These are phyloP conservation scores for Barnettozyma californica DNA, from an alignment of 805 yeast species.

Conservation along the genomic window DNA sequence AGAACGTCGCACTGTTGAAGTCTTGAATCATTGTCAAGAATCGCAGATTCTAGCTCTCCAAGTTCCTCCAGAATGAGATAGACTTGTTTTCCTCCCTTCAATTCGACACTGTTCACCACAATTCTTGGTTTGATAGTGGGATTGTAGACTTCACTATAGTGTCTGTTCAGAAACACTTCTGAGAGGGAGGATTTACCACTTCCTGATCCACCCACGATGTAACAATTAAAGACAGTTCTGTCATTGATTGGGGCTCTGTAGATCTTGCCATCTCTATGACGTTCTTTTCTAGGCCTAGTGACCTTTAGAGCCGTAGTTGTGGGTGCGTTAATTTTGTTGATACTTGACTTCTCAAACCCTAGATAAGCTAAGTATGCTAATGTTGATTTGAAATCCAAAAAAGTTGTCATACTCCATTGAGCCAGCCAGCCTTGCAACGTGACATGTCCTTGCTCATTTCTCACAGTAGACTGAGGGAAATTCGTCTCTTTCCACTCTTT, in stretches of 20 bases:
- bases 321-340: slow-evolving; percentile 15
- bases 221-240: slow-evolving; percentile 89
- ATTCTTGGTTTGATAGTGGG: slow-evolving; percentile 80
- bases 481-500: slow-evolving; percentile 76
- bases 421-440: slow-evolving; percentile 98
- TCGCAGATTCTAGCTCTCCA: slow-evolving; percentile 81
- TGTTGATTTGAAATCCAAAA: slow-evolving; percentile 75
- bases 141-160: slow-evolving; percentile 62
- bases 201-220: slow-evolving; percentile 76
- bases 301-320: slow-evolving; percentile 58
- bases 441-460: slow-evolving; percentile 84
- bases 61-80: slow-evolving; percentile 86
- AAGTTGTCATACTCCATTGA: slow-evolving; percentile 97
- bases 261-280: slow-evolving; percentile 58
- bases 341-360: slow-evolving; percentile 59
- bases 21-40: slow-evolving; percentile 62
- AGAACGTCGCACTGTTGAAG: slow-evolving; percentile 86
- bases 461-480: slow-evolving; percentile 84
- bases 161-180: slow-evolving; percentile 75
- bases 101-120: slow-evolving; percentile 88
- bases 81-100: slow-evolving; percentile 93
- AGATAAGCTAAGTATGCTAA: slow-evolving; percentile 84
- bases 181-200: slow-evolving; percentile 85
- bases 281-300: slow-evolving; percentile 71
- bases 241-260: slow-evolving; percentile 71